phyloP scores from a whole-genome alignment of 352 stramenopile species.

The Globisporangium recalcitrans region DNA sequence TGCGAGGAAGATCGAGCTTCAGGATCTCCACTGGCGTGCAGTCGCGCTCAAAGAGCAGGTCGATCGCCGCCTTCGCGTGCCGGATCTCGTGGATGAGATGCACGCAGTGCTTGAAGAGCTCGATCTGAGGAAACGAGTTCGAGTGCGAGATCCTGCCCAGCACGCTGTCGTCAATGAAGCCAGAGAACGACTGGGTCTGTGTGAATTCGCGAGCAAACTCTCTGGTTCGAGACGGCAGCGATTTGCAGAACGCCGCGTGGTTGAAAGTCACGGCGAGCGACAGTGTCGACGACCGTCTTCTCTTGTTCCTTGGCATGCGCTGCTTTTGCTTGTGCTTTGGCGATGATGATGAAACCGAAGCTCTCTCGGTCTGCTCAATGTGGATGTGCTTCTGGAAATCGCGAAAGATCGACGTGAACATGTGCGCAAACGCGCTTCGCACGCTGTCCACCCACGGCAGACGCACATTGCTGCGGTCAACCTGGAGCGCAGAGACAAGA shows the following conservation, averaged over 20 bases:
- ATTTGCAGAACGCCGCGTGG: constrained; percentile 33
- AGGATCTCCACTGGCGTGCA: constrained; percentile 27
- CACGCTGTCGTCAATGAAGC: constrained; percentile 61
- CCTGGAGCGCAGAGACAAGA: constrained; percentile 42
- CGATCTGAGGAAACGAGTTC: constrained; percentile 28
- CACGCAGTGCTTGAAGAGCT: constrained; percentile 63
- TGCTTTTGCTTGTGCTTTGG: not conserved
- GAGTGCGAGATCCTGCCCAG: constrained; percentile 32
- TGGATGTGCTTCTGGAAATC: constrained; percentile 48
- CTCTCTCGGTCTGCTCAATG: constrained; percentile 27
- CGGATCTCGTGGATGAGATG: constrained; percentile 44
- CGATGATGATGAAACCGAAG: not conserved
- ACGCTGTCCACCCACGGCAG: constrained; percentile 58
- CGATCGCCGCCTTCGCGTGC: constrained; percentile 29
- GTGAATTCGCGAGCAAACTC: constrained; percentile 49
- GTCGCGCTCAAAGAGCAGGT: constrained; percentile 56
- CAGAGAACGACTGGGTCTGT: constrained; percentile 55
- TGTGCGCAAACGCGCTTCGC: constrained; percentile 48
- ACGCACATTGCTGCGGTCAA: constrained; percentile 34
- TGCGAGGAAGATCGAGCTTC: constrained; percentile 28
- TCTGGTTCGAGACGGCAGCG: constrained; percentile 14
- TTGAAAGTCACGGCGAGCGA: constrained; percentile 56
- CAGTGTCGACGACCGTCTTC: constrained; percentile 39
- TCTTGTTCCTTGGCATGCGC: constrained; percentile 4
- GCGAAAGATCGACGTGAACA: constrained; percentile 64